Evolutionary conservation across 495 filamentous ascomycete species (phyloP).

Genomic region (Penicillium canescens): DNA sequence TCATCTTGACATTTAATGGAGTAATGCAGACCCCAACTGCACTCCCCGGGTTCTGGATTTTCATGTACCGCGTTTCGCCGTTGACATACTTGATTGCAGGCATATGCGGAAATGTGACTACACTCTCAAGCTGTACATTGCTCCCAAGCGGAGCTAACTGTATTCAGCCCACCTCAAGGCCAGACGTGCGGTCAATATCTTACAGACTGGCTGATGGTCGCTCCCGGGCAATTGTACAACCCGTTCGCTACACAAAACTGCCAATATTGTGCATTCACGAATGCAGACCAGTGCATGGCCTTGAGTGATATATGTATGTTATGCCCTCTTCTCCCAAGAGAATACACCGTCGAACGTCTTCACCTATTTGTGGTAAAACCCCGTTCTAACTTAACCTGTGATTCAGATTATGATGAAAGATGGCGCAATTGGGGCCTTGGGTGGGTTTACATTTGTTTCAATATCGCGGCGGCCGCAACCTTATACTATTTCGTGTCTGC

Average conservation of each 20-base stretch:
- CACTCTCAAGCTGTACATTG: constrained; percentile 45
- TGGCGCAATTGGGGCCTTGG: constrained; percentile 57
- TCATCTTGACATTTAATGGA: constrained; percentile 63
- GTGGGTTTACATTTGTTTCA: constrained; percentile 55
- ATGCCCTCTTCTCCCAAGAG: neutral
- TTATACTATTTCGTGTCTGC: constrained; percentile 56
- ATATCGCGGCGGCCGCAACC: constrained; percentile 47
- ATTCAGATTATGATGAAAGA: constrained; percentile 38
- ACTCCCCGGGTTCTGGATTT: constrained; percentile 58
- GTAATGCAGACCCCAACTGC: constrained; percentile 53
- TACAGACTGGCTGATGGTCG: constrained; percentile 25
- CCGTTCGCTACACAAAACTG: constrained; percentile 41
- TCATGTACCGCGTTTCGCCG: constrained; percentile 56
- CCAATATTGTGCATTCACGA: constrained; percentile 45
- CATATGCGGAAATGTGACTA: constrained; percentile 48
- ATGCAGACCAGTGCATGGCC: constrained; percentile 50
- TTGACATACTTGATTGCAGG: constrained; percentile 60
- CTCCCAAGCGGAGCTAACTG: constrained; percentile 45
- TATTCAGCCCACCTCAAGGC: constrained; percentile 51
- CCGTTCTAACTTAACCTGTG: neutral
- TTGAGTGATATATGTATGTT: constrained; percentile 45
- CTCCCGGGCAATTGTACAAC: constrained; percentile 46
- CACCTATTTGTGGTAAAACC: neutral
- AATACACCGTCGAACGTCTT: neutral
- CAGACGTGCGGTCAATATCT: constrained; percentile 52